Percentiles rank a stretch among this genome's conserved stretches.
These are phyloP conservation scores for Russula foetens DNA, from an alignment of 768 basidiomycete species.

Conservation along the genomic window DNA sequence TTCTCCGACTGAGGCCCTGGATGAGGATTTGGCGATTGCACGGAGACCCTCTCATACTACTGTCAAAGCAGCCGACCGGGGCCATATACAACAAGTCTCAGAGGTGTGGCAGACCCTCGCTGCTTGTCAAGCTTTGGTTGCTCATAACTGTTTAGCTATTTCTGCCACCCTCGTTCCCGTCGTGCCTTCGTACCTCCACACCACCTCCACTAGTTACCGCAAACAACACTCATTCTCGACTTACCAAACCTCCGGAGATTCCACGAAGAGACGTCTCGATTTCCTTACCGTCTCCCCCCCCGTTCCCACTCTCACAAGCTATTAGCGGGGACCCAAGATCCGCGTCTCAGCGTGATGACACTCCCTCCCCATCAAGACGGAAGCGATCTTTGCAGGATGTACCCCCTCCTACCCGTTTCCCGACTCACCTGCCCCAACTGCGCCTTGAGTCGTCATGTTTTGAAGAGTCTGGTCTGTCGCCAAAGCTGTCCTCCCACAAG, in stretches of 20 bases:
- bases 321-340: neutral
- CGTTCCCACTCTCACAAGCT: constrained; percentile 13
- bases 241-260: constrained; percentile 12
- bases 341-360: neutral
- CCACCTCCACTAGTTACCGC: neutral
- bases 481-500: neutral
- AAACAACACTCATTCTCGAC: neutral
- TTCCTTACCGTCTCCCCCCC: neutral
- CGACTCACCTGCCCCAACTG: neutral
- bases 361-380: neutral
- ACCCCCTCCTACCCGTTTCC: neutral
- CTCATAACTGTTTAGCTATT: constrained; percentile 1
- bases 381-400: neutral
- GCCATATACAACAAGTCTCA: constrained; percentile 7
- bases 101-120: constrained; percentile 1
- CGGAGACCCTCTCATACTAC: neutral
- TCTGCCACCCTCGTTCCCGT: constrained; percentile 18
- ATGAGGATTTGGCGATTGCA: neutral
- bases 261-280: neutral
- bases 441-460: neutral
- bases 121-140: neutral
- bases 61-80: neutral
- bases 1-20: neutral
- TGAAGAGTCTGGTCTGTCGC: neutral
- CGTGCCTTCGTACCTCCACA: constrained; percentile 15